Evolutionary conservation across 75 land plant genomes (phyloP).

Genomic region (Cunninghamia lanceolata): DNA sequence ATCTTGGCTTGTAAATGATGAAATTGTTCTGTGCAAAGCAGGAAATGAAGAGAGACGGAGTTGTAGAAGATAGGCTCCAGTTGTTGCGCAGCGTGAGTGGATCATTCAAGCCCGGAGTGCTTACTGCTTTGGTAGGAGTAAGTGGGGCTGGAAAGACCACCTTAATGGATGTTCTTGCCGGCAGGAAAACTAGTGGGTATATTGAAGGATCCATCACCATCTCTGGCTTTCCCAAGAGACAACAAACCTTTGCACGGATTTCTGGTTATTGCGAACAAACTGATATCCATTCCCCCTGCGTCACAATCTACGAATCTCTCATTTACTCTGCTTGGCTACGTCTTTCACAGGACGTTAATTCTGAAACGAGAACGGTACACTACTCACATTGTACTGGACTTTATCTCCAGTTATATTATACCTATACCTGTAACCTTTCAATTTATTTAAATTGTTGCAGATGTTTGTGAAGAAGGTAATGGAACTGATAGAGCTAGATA

Average conservation of each 20-base stretch:
- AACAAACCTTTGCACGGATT: slow-evolving; percentile 25
- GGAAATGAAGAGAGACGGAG: too few species aligned
- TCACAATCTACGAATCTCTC: slow-evolving; percentile 32
- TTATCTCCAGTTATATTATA: too few species aligned
- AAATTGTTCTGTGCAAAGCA: too few species aligned
- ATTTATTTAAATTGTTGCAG: neutral
- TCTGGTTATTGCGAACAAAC: slow-evolving; percentile 11
- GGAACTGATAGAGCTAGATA: slow-evolving; percentile 21
- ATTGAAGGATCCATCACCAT: slow-evolving; percentile 21
- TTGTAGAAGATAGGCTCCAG: too few species aligned
- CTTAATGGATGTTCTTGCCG: slow-evolving; percentile 62
- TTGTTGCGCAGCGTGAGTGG: too few species aligned
- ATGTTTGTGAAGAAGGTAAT: slow-evolving; percentile 30
- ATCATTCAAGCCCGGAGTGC: slow-evolving; percentile 11
- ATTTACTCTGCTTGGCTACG: slow-evolving; percentile 43
- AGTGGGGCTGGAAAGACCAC: slow-evolving; percentile 34
- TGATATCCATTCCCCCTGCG: slow-evolving; percentile 28
- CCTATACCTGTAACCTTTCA: neutral
- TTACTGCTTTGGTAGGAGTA: slow-evolving; percentile 11
- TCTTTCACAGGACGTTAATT: slow-evolving; percentile 12
- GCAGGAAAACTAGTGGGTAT: slow-evolving; percentile 7
- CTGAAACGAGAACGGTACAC: slow-evolving; percentile 1
- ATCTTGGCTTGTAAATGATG: too few species aligned
- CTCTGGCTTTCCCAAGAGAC: slow-evolving; percentile 25
- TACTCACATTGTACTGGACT: too few species aligned